Base-by-base conservation (phyloP, 129 eudicot genomes). In the Lonicera japonica region DNA sequence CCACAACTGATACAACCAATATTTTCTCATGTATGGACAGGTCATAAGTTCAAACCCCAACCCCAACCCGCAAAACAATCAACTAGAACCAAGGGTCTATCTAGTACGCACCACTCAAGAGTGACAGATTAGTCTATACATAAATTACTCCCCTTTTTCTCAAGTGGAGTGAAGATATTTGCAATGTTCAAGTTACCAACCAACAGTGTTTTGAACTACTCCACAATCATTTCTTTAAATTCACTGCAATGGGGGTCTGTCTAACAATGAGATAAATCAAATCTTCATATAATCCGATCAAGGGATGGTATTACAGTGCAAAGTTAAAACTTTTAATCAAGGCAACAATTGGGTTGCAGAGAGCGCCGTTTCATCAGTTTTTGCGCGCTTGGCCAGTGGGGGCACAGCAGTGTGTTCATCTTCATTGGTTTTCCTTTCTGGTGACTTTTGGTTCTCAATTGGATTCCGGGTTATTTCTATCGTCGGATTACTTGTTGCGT, bases 341-440 rank as follows among this genome's bases (percentile, higher is more conserved):
- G 61, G 52, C 12, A 53, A 14, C 40, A 5, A 11, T 20, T 21
- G 21, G 19, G 52, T 0, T 38, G 12, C 20, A 21, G 25, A 41
- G 8, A 19, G 22, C 9, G n/a, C 45, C 11, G 43, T 58, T 34
- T 67, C 73, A 57, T 78, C 87, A 6, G 79, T 45, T 64, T 80
- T 83, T 22, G 85, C 77, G 19, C 90, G 90, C 71, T 87, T 87
- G 58, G 74, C 38, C 21, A 82, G 68, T 23, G 74, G 87, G 16
- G 76, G 65, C 70, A 4, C 47, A 16, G 62, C 71, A 24, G 69
- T 53, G 56, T 18, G 45, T 25, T 46, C 81, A 20, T 29, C 36
- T 29, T 75, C 67, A 11, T 45, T 63, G 21, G 21, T 68, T 65
- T 69, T 46, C 41, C 45, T 55, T 64, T 65, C 74, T 5, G 61